Percentiles rank a stretch among this genome's conserved stretches.
Evolutionary conservation across 139 green algal genomes (phyloP).

Genomic region (Picochlorum sp.): DNA sequence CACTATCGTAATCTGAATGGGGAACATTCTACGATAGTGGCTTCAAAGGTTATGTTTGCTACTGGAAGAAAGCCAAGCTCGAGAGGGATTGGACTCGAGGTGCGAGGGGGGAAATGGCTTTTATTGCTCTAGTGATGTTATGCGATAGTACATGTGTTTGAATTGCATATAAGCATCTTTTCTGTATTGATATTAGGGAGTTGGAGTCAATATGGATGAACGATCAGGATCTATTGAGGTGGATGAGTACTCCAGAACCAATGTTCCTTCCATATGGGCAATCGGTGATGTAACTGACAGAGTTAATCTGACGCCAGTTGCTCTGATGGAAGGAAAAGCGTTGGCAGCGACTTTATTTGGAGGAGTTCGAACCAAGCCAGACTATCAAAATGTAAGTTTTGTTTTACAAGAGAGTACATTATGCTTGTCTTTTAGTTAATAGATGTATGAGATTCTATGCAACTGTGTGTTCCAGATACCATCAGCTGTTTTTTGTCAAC

Average conservation of each 20-base stretch:
- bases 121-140: too few relatives aligned
- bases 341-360: conserved; percentile 75
- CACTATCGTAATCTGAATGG: conserved; percentile 1
- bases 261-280: conserved; percentile 69
- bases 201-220: conserved; percentile 48
- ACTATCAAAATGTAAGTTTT: conserved; percentile 52
- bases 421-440: background rate
- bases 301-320: conserved; percentile 68
- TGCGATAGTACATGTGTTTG: conserved; percentile 3
- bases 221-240: conserved; percentile 63
- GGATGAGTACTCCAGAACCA: conserved; percentile 74
- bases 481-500: conserved; percentile 79
- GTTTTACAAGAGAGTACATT: conserved; percentile 4
- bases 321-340: conserved; percentile 93
- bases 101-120: background rate
- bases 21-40: background rate
- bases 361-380: conserved; percentile 53
- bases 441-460: background rate
- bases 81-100: conserved; percentile 50
- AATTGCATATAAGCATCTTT: background rate
- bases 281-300: conserved; percentile 92
- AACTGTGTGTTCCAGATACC: background rate
- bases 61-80: conserved; percentile 78
- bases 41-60: conserved; percentile 38
- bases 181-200: conserved; percentile 7